Evolutionary conservation across 75 land plant species (phyloP).

Genomic region (Isoetes taiwanensis): DNA sequence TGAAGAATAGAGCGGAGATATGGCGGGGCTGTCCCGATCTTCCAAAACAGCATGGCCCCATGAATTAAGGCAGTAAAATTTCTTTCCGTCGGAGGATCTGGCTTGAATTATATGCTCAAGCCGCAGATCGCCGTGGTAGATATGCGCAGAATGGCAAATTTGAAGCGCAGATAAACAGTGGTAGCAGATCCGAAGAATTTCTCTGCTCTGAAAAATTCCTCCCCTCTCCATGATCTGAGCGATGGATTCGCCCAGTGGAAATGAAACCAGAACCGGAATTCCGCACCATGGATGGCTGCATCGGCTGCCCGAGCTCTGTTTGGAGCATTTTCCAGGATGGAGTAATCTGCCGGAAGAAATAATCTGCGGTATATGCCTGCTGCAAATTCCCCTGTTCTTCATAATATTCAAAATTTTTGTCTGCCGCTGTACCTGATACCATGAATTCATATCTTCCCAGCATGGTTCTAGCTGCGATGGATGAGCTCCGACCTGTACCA

Average conservation of each 20-base stretch:
- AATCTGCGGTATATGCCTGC: conserved; percentile 60
- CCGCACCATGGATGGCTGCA: conserved; percentile 90
- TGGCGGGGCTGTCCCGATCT: conserved; percentile 73
- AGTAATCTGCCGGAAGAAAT: conserved; percentile 71
- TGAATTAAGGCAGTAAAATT: conserved; percentile 21
- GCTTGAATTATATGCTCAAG: conserved; percentile 70
- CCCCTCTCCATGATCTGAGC: conserved; percentile 26
- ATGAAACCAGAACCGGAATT: conserved; percentile 54
- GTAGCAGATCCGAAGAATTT: conserved; percentile 58
- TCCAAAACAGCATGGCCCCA: conserved; percentile 96
- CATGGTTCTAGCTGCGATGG: conserved; percentile 66
- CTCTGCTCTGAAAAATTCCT: conserved; percentile 45
- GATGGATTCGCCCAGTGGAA: conserved; percentile 56
- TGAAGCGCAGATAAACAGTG: conserved; percentile 71
- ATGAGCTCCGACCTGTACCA: conserved; percentile 60
- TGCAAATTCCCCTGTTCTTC: conserved; percentile 51
- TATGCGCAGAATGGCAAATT: conserved; percentile 41
- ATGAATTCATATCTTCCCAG: conserved; percentile 82
- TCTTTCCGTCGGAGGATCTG: conserved; percentile 28
- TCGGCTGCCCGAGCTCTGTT: conserved; percentile 38
- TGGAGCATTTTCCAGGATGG: conserved; percentile 76
- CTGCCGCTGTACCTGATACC: conserved; percentile 77
- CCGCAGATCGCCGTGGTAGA: conserved; percentile 72
- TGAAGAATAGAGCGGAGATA: conserved; percentile 72
- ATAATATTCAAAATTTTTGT: conserved; percentile 64